Conservation (phyloP, 2,329 filamentous ascomycete species). For the Fusarium nisikadoi region DNA sequence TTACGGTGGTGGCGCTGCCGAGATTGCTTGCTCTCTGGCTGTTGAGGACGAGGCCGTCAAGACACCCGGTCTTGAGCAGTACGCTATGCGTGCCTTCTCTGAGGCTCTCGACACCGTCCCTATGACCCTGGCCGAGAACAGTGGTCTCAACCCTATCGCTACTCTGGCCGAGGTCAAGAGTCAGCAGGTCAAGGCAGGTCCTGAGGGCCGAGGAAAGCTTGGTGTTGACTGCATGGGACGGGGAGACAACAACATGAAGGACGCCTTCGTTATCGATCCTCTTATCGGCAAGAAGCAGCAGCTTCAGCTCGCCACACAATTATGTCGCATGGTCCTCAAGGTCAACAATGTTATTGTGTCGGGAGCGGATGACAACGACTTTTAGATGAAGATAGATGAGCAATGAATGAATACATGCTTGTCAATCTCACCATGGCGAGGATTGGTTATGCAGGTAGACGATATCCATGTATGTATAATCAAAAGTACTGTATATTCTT, state of each 20-base stretch:
- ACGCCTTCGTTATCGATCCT: constrained; percentile 97
- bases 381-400: constrained; percentile 61
- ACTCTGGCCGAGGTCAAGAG: constrained; percentile 96
- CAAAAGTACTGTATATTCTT: constrained; percentile 26
- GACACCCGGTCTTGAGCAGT: constrained; percentile 97
- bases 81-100: constrained; percentile 97
- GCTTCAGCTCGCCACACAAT: constrained; percentile 92
- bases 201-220: constrained; percentile 66
- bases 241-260: constrained; percentile 96
- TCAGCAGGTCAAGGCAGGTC: constrained; percentile 84
- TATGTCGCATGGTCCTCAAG: constrained; percentile 98
- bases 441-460: constrained; percentile 35
- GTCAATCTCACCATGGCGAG: constrained; percentile 37
- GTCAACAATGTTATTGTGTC: constrained; percentile 96
- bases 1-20: constrained; percentile 95
- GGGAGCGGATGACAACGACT: constrained; percentile 87
- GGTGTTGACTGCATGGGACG: constrained; percentile 98
- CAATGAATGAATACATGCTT: constrained; percentile 38
- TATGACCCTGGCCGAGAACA: constrained; percentile 98
- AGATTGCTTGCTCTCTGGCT: constrained; percentile 95
- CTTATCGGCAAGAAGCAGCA: constrained; percentile 98
- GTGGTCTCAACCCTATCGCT: constrained; percentile 93
- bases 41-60: constrained; percentile 95
- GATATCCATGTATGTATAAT: constrained; percentile 35
- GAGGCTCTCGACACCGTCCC: constrained; percentile 94